Evolutionary conservation across 1,284 basidiomycete species (phyloP).

Genomic region (Ceratobasidium sp.): DNA sequence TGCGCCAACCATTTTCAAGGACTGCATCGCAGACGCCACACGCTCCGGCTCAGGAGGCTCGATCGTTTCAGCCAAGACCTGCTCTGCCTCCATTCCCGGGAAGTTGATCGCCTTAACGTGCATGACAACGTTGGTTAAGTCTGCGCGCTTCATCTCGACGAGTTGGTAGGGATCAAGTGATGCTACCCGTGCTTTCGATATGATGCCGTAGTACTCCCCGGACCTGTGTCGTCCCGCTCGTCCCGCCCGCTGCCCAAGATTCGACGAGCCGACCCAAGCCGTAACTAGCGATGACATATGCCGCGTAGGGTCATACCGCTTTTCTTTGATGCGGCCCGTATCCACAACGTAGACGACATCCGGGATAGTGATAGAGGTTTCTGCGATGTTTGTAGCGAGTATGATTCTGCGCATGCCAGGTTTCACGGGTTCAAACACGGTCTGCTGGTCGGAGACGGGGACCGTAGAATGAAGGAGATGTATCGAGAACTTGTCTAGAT

Average conservation of each 20-base stretch:
- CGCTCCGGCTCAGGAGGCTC: constrained; percentile 88
- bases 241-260: constrained; percentile 92
- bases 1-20: constrained; percentile 88
- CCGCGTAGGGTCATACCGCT: constrained; percentile 90
- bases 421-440: constrained; percentile 86
- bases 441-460: constrained; percentile 89
- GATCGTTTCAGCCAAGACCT: constrained; percentile 86
- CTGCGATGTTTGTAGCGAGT: constrained; percentile 95
- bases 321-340: constrained; percentile 89
- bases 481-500: constrained; percentile 72
- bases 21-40: constrained; percentile 83
- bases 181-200: constrained; percentile 73
- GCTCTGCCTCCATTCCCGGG: constrained; percentile 86
- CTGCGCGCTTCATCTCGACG: constrained; percentile 97
- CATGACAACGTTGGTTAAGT: constrained; percentile 93
- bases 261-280: constrained; percentile 93
- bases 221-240: constrained; percentile 92
- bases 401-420: constrained; percentile 86
- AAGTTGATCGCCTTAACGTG: constrained; percentile 97
- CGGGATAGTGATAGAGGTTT: constrained; percentile 96
- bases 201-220: constrained; percentile 91
- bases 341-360: constrained; percentile 97
- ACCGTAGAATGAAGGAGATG: constrained; percentile 93
- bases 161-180: constrained; percentile 84
- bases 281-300: constrained; percentile 89